Evolutionary conservation across 2,329 filamentous ascomycete species (phyloP).

Genomic region (Colletotrichum kahawae): DNA sequence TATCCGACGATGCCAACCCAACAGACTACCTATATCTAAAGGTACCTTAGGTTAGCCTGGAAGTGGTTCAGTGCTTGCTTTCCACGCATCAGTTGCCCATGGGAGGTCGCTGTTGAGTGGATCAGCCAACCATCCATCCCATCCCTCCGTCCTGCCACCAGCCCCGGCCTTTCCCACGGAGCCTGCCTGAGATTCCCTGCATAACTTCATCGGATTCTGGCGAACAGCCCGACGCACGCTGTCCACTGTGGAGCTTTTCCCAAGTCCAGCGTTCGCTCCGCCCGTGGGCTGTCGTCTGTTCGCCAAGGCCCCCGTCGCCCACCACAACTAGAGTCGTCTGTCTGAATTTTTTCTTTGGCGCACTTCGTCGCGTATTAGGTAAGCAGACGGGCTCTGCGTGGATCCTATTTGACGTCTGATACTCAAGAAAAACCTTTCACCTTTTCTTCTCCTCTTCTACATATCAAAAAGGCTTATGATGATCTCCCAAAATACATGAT

Average conservation of each 20-base stretch:
- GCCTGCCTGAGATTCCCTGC: background rate
- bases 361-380: background rate
- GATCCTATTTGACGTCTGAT: conserved; percentile 19
- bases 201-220: conserved; percentile 7
- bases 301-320: background rate
- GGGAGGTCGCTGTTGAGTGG: background rate
- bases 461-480: conserved; percentile 60
- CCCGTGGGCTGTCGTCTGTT: background rate
- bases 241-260: background rate
- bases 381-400: background rate
- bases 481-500: conserved; percentile 64
- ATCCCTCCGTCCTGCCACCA: background rate
- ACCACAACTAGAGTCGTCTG: background rate
- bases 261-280: background rate
- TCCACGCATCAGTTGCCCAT: background rate
- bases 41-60: background rate
- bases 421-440: conserved; percentile 24
- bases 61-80: background rate
- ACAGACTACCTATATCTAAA: background rate
- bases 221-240: background rate
- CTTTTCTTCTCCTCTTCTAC: conserved; percentile 33
- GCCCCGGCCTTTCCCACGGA: background rate
- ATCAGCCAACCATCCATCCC: background rate
- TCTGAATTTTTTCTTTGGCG: background rate
- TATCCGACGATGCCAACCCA: background rate